Conservation (phyloP, 495 filamentous ascomycete genomes). For the Extremus antarcticus region DNA sequence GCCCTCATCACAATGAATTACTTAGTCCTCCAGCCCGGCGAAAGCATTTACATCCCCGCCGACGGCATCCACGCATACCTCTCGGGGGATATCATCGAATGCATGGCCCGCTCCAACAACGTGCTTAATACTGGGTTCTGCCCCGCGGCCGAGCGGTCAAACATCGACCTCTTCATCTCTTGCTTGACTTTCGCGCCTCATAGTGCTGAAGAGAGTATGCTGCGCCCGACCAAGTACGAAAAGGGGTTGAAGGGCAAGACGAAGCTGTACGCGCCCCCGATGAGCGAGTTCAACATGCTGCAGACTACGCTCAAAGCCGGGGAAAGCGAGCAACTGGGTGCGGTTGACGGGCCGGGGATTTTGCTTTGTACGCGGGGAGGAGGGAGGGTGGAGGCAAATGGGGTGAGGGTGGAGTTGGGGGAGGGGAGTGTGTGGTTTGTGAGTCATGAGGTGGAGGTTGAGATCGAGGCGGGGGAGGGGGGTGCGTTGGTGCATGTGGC, state of each 20-base stretch:
- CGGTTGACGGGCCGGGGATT: slow-evolving; percentile 52
- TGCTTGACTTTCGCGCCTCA: slow-evolving; percentile 55
- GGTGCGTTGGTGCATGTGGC: slow-evolving; percentile 48
- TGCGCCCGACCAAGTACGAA: slow-evolving; percentile 38
- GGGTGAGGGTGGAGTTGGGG: slow-evolving; percentile 41
- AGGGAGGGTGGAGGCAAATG: slow-evolving; percentile 47
- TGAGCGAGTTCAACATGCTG: slow-evolving; percentile 41
- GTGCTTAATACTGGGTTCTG: slow-evolving; percentile 70
- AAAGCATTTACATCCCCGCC: slow-evolving; percentile 63
- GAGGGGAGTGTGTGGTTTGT: slow-evolving; percentile 63
- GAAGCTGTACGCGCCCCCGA: slow-evolving; percentile 52
- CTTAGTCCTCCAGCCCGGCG: slow-evolving; percentile 50
- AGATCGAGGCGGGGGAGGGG: slow-evolving; percentile 35
- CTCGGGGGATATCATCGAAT: slow-evolving; percentile 70
- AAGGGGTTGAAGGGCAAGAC: slow-evolving; percentile 50
- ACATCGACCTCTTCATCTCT: slow-evolving; percentile 49
- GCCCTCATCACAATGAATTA: slow-evolving; percentile 67
- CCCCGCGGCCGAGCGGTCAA: slow-evolving; percentile 50
- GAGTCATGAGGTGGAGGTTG: slow-evolving; percentile 45
- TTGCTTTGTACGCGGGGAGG: slow-evolving; percentile 52
- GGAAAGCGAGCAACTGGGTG: slow-evolving; percentile 47
- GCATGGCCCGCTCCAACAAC: slow-evolving; percentile 76
- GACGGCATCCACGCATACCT: slow-evolving; percentile 74
- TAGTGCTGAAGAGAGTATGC: slow-evolving; percentile 39
- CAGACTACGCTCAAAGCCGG: slow-evolving; percentile 26